phyloP scores from a whole-genome alignment of 192 early-diverging fungal species.

The Neocallimastix lanati region DNA sequence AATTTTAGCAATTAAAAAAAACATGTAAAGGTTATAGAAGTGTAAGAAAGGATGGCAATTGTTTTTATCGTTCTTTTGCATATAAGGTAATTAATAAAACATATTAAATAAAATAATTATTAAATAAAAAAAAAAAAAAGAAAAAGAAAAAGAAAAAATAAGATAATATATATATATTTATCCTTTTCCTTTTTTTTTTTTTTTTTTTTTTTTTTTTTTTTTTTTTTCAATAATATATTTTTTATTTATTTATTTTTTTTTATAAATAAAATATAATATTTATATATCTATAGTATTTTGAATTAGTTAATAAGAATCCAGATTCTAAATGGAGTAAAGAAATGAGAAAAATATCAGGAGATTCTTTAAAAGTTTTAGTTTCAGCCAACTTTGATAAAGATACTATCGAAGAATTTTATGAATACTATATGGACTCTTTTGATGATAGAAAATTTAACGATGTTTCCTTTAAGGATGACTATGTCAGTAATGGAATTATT shows the following conservation, averaged over 20 bases:
- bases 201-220: too few relatives aligned
- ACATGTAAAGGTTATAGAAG: background rate
- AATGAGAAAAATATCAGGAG: background rate
- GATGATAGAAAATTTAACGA: background rate
- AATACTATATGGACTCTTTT: background rate
- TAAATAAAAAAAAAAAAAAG: too few relatives aligned
- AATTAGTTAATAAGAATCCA: background rate
- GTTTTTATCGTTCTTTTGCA: background rate
- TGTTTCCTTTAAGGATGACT: background rate
- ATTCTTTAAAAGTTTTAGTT: background rate
- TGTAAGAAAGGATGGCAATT: background rate
- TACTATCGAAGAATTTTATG: background rate
- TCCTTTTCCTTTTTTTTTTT: too few relatives aligned
- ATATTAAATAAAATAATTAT: too few relatives aligned
- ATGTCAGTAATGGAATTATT: background rate
- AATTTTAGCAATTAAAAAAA: background rate
- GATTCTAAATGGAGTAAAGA: background rate
- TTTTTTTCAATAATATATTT: too few relatives aligned
- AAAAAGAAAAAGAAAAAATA: too few relatives aligned
- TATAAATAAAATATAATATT: background rate
- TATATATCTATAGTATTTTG: background rate
- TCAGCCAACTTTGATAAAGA: background rate
- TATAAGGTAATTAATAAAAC: background rate
- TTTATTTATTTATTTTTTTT: too few relatives aligned
- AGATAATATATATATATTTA: too few relatives aligned